phyloP scores from a whole-genome alignment of 805 yeast genomes.

The Lachancea sp. region DNA sequence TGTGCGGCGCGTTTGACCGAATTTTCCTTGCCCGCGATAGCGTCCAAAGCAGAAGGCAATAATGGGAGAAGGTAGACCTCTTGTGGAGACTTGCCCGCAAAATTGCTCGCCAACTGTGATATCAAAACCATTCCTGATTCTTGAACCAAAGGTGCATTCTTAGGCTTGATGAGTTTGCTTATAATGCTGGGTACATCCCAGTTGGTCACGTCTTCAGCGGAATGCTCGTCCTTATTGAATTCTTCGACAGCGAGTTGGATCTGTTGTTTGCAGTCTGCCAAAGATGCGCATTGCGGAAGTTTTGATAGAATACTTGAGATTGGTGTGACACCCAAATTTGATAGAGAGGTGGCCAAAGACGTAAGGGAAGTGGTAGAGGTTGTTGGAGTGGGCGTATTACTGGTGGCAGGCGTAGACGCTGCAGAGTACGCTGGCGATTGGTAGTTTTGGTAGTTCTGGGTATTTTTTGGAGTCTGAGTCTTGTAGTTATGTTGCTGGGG shows the following conservation, averaged over 20 bases:
- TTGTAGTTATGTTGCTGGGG: constrained; percentile 13
- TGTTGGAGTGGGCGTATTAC: constrained; percentile 36
- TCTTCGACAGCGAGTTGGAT: constrained; percentile 40
- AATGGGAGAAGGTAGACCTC: constrained; percentile 69
- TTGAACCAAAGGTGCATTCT: constrained; percentile 65
- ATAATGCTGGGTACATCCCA: constrained; percentile 64
- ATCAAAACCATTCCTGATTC: constrained; percentile 68
- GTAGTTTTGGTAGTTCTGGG: constrained; percentile 12
- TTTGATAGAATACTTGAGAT: constrained; percentile 47
- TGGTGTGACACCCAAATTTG: constrained; percentile 60
- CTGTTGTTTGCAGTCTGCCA: constrained; percentile 34
- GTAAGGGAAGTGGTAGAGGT: constrained; percentile 70
- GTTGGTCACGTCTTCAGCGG: constrained; percentile 40
- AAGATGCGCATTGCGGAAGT: constrained; percentile 29
- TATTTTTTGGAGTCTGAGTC: constrained; percentile 16
- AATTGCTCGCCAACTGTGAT: constrained; percentile 51
- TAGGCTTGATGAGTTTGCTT: constrained; percentile 62
- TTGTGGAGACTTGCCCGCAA: constrained; percentile 61
- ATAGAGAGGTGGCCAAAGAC: constrained; percentile 64
- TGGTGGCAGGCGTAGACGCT: constrained; percentile 30
- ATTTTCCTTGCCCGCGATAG: constrained; percentile 80
- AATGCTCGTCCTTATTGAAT: constrained; percentile 41
- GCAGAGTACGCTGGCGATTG: constrained; percentile 24
- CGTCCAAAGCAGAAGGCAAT: constrained; percentile 59
- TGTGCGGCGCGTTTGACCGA: constrained; percentile 84